Percentiles rank a stretch among this genome's conserved stretches.
phyloP scores from a whole-genome alignment of 2,329 filamentous ascomycete species.

The Exophiala calicioides region DNA sequence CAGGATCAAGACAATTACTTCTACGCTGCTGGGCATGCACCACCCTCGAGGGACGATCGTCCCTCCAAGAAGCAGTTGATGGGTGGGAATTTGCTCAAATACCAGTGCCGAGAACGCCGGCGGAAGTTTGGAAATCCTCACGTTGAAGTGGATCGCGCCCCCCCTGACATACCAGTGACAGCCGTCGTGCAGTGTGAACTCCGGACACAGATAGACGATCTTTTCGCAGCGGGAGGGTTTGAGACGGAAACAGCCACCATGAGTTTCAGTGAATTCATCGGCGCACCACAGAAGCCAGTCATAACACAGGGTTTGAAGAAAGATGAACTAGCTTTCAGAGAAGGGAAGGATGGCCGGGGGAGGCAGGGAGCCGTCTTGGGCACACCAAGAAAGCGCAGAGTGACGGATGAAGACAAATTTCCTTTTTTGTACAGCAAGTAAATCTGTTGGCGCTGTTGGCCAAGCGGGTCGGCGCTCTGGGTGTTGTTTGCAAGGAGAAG shows the following conservation, averaged over 20 bases:
- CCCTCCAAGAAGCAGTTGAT: constrained; percentile 19
- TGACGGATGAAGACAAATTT: constrained; percentile 22
- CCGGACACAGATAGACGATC: constrained; percentile 1
- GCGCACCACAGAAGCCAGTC: constrained; percentile 15
- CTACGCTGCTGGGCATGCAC: neutral
- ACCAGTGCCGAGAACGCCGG: constrained; percentile 15
- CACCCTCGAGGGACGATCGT: neutral
- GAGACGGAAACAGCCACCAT: constrained; percentile 18
- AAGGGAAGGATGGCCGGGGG: constrained; percentile 9
- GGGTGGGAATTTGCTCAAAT: constrained; percentile 17
- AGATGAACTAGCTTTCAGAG: constrained; percentile 24
- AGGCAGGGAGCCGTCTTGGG: neutral
- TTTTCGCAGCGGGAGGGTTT: neutral
- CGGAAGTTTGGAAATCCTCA: constrained; percentile 25
- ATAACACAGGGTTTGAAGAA: constrained; percentile 12
- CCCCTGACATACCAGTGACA: constrained; percentile 5
- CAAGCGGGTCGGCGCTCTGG: too few relatives aligned
- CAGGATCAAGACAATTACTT: neutral
- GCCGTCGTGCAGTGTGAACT: constrained; percentile 15
- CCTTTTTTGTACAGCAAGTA: constrained; percentile 17
- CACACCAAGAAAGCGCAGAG: constrained; percentile 8
- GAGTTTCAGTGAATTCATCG: constrained; percentile 26
- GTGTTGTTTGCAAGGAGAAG: too few relatives aligned
- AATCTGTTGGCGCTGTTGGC: neutral
- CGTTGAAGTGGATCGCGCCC: constrained; percentile 13